Percentiles rank a stretch among this genome's conserved stretches.
Conservation (phyloP, 768 basidiomycete species). For the Lactarius quietus region DNA sequence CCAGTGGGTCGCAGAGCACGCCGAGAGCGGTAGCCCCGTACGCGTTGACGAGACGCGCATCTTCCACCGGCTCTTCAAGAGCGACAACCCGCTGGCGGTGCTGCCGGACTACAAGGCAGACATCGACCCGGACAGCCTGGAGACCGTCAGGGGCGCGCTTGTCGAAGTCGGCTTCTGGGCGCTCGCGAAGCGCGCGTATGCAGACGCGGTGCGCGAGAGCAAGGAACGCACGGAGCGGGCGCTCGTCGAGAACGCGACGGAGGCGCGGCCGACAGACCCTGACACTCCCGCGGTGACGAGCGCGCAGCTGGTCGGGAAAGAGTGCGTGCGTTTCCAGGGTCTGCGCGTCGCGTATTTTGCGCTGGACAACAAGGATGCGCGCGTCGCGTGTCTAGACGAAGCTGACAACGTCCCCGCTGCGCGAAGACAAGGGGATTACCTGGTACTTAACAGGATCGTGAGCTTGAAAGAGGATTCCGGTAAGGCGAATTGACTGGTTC, state of each 20-base stretch:
- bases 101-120: constrained; percentile 78
- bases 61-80: constrained; percentile 93
- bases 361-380: constrained; percentile 76
- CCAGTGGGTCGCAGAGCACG: constrained; percentile 94
- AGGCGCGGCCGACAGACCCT: constrained; percentile 37
- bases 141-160: constrained; percentile 76
- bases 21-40: constrained; percentile 75
- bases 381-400: constrained; percentile 60
- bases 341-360: constrained; percentile 94
- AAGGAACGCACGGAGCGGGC: constrained; percentile 60
- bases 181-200: constrained; percentile 64
- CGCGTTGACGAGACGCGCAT: constrained; percentile 84
- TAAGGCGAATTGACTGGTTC: constrained; percentile 42
- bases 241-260: constrained; percentile 42
- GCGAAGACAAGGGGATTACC: constrained; percentile 63
- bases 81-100: constrained; percentile 73
- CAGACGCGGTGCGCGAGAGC: constrained; percentile 63
- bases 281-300: constrained; percentile 70
- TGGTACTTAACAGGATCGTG: constrained; percentile 90
- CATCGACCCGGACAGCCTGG: constrained; percentile 76
- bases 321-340: constrained; percentile 95
- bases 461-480: constrained; percentile 93
- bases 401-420: constrained; percentile 40
- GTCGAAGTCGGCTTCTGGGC: constrained; percentile 88
- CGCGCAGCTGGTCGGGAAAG: constrained; percentile 82